Evolutionary conservation across 2,329 filamentous ascomycete genomes (phyloP), one percentile per base, ranked within the genome.

Genomic region (Ophiostoma sp.): DNA sequence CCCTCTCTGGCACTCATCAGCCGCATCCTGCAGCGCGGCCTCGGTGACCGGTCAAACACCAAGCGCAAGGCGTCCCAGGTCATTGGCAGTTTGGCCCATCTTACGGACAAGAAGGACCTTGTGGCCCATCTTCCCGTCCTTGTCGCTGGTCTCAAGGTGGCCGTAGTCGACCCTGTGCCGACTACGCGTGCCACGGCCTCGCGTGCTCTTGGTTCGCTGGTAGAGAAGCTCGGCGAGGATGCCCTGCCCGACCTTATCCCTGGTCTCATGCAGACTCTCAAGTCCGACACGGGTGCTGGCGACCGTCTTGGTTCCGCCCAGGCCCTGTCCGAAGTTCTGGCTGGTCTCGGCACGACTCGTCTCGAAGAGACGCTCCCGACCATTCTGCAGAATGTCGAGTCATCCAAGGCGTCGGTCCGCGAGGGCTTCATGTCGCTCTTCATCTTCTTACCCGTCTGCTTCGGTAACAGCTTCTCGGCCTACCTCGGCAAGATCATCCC

Each of bases 401-500:
- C 95, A 78, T 90, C 92, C 77, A 98, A 97, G 83, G 82, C 96
- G 22, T 90, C 94, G 72, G 94, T 99, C 76, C 91, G 96, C 78
- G 96, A 99, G 86, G 96, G 96, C 63, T 99, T 99, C 85, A 99
- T 99, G 96, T 98, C 96, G 8, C 88, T 99, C 55, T 99, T 99
- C 84, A 98, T 99, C 77, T 99, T 98, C 88, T 90, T 99, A 84
- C 96, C 96, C 15, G 96, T 97, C 71, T 99, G 96, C 84, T 99
- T 99, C 79, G 96, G 96, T 79, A 99, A 99, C 87, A 97, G 95
- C 82, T 99, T 99, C 80, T 92, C 96, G 78, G 94, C 94, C 80
- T 99, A 99, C 80, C 91, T 99, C 75, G 93, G 91, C 83, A 94
- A 91, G 80, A 97, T 99, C 79, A 97, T 99, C 78, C 97, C 96